Conservation (phyloP, 768 basidiomycete genomes). For the Mycena haematopus region DNA sequence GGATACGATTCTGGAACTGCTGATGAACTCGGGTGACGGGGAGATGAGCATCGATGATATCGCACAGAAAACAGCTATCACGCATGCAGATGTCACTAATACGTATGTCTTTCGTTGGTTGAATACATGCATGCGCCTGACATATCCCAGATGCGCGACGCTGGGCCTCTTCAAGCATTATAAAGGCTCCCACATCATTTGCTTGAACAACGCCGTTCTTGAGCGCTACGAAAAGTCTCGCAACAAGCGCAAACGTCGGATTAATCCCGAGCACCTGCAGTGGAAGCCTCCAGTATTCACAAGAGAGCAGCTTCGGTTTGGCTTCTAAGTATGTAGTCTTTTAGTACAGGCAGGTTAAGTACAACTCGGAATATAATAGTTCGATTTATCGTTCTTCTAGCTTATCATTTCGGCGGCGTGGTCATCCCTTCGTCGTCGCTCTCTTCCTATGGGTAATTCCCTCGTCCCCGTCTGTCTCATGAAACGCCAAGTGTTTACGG, state of each 20-base stretch:
- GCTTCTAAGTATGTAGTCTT: slow-evolving; percentile 48
- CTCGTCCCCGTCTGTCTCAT: slow-evolving; percentile 32
- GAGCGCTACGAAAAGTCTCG: slow-evolving; percentile 89
- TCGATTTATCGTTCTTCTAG: background rate
- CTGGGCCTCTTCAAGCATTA: slow-evolving; percentile 95
- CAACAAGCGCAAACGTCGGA: slow-evolving; percentile 78
- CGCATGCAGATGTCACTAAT: slow-evolving; percentile 96
- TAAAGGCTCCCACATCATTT: slow-evolving; percentile 94
- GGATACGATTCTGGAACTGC: slow-evolving; percentile 91
- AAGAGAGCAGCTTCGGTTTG: slow-evolving; percentile 86
- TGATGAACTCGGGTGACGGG: slow-evolving; percentile 74
- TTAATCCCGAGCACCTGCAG: slow-evolving; percentile 78
- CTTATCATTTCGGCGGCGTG: background rate
- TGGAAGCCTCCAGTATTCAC: slow-evolving; percentile 98
- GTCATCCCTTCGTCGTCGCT: slow-evolving; percentile 2
- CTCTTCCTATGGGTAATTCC: slow-evolving; percentile 23
- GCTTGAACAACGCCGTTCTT: slow-evolving; percentile 87
- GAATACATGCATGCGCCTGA: slow-evolving; percentile 23
- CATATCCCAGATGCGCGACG: slow-evolving; percentile 77
- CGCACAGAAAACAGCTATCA: slow-evolving; percentile 93
- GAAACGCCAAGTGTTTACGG: slow-evolving; percentile 39
- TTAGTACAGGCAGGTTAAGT: slow-evolving; percentile 7
- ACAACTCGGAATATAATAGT: slow-evolving; percentile 9
- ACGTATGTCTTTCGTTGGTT: slow-evolving; percentile 70
- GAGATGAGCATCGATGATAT: slow-evolving; percentile 97